Base-by-base conservation (phyloP, 345 rosid species). In the Murraya koenigii region DNA sequence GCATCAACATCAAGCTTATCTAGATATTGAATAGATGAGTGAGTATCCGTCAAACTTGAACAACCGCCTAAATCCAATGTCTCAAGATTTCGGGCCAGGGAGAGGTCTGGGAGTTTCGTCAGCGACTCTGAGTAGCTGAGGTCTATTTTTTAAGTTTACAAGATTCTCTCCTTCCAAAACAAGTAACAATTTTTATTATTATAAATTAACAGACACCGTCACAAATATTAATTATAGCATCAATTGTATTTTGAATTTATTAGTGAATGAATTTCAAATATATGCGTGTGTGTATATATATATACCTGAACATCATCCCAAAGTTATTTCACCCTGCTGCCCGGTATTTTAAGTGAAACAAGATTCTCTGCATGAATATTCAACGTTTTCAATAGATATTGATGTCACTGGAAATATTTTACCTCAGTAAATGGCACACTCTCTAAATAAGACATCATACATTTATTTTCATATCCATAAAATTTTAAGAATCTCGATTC, bases 401-500 rank as follows among this genome's bases (percentile, higher is more conserved):
- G 32, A 30, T 30, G 32, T 2, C 32, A 30, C 32, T 55, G 15
- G 19, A 55, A 1, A 55, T 38, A 71, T 72, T 80, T 85, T 76
- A 58, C 72, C 28, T 72, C 75, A 68, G 82, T 81, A 68, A 75
- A 78, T 26, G 63, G 47, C 14, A 82, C 79, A 19, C 78, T 80
- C 54, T 8, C 14, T 23, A 32, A 76, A 60, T 75, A 56, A 62
- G 74, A 67, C 39, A 76, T 10, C 32, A n/a, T n/a, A n/a, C n/a
- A n/a, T n/a, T 41, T 41, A 3, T 41, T 41, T 4, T 41, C 4
- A 30, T 2, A 2, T 41, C 47, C 47, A 26, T 41, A 59, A 47
- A 85, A 64, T 77, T 65, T 85, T 55, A 85, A 81, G 60, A 80
- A 56, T 79, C 81, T 85, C 2, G 82, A 78, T 14, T 28, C 65